phyloP scores from a whole-genome alignment of 208 protist species.

The Trypanosoma lewisi region DNA sequence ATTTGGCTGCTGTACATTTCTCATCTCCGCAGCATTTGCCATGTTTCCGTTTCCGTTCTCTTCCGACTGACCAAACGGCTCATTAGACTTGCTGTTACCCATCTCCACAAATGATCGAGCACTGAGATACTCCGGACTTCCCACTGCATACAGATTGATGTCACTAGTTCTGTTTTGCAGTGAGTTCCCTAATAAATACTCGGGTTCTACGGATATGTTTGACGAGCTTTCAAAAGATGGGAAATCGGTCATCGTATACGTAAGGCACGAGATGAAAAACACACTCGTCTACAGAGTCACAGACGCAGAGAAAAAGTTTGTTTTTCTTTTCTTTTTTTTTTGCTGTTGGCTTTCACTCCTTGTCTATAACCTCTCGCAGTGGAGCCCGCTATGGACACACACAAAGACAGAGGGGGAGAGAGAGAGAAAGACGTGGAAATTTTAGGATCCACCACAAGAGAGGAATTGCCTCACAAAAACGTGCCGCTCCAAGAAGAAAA shows the following conservation, averaged over 20 bases:
- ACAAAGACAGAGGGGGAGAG: too few species aligned
- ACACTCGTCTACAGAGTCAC: too few species aligned
- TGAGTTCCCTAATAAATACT: neutral
- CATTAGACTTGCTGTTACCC: neutral
- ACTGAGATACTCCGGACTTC: neutral
- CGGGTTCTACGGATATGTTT: neutral
- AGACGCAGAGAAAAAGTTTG: too few species aligned
- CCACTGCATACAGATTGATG: neutral
- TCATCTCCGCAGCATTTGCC: neutral
- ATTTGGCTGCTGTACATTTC: neutral
- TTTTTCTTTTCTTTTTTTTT: too few species aligned
- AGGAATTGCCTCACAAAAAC: neutral
- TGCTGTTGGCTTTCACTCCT: too few species aligned
- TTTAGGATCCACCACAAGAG: too few species aligned
- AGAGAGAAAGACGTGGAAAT: too few species aligned
- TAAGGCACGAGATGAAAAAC: too few species aligned
- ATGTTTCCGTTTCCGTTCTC: neutral
- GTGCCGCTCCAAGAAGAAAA: neutral
- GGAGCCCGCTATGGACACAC: too few species aligned
- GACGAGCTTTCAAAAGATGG: conserved; percentile 10
- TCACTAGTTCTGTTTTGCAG: neutral
- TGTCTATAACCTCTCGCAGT: too few species aligned
- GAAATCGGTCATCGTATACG: neutral
- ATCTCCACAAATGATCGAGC: neutral
- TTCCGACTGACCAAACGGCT: neutral